Conservation (phyloP, 495 filamentous ascomycete genomes). For the Baudoinia panamericana region DNA sequence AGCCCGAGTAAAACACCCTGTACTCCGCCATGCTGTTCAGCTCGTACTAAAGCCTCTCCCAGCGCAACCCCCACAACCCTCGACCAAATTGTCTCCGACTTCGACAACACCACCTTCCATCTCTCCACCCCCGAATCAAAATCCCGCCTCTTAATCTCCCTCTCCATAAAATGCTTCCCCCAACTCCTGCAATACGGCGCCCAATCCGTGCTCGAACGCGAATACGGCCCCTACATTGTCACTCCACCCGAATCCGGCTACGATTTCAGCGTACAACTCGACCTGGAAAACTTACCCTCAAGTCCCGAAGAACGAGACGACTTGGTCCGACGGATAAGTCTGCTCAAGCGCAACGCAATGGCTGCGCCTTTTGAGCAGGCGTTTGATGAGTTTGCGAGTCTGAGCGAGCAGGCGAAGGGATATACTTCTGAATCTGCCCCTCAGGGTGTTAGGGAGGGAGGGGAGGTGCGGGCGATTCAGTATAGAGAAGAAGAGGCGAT, state of each 20-base stretch:
- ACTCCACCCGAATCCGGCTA: constrained; percentile 78
- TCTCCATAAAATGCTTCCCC: constrained; percentile 83
- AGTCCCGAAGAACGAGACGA: constrained; percentile 70
- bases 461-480: constrained; percentile 89
- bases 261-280: constrained; percentile 83
- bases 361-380: constrained; percentile 94
- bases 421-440: constrained; percentile 86
- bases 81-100: constrained; percentile 95
- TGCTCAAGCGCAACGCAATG: constrained; percentile 96
- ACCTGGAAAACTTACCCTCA: constrained; percentile 72
- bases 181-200: constrained; percentile 90
- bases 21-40: not conserved
- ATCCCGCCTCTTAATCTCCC: constrained; percentile 82
- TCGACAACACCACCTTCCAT: constrained; percentile 95
- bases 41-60: constrained; percentile 1
- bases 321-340: constrained; percentile 67
- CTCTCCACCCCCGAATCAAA: constrained; percentile 89
- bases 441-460: constrained; percentile 72
- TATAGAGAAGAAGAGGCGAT: constrained; percentile 99
- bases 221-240: constrained; percentile 88
- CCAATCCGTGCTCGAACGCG: constrained; percentile 74
- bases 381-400: constrained; percentile 77
- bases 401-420: constrained; percentile 75
- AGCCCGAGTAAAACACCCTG: constrained; percentile 22
- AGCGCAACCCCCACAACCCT: constrained; percentile 76